Evolutionary conservation across 2,329 filamentous ascomycete genomes (phyloP).

Genomic region (Grosmannia serpens): DNA sequence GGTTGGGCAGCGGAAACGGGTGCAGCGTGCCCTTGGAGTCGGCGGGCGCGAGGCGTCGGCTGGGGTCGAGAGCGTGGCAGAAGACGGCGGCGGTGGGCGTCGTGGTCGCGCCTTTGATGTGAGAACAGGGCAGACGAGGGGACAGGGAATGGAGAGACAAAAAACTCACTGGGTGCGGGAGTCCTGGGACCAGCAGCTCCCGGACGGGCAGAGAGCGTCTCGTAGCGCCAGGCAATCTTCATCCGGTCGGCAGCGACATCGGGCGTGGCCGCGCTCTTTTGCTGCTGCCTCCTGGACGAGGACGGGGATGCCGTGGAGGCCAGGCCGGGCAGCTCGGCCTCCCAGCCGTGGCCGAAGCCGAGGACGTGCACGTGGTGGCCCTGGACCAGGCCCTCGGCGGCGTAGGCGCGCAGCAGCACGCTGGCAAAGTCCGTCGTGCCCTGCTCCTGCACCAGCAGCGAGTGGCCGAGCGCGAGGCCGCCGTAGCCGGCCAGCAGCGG

Average conservation of each 20-base stretch:
- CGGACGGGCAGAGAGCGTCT: constrained; percentile 44
- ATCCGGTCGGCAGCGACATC: constrained; percentile 56
- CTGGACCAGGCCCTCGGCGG: constrained; percentile 84
- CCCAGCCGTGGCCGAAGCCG: constrained; percentile 70
- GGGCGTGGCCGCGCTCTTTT: constrained; percentile 23
- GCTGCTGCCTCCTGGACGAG: constrained; percentile 14
- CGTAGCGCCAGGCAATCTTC: constrained; percentile 99
- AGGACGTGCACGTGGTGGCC: constrained; percentile 82
- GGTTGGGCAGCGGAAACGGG: constrained; percentile 37
- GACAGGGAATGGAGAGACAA: not conserved
- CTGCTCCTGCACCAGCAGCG: constrained; percentile 71
- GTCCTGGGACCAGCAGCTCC: not conserved
- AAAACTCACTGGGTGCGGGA: not conserved
- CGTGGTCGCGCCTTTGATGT: not conserved
- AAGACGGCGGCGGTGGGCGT: constrained; percentile 31
- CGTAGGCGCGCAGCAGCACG: constrained; percentile 74
- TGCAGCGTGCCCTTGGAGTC: constrained; percentile 38
- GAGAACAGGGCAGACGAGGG: no score
- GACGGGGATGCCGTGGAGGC: constrained; percentile 21
- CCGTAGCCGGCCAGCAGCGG: constrained; percentile 75
- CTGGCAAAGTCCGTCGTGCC: constrained; percentile 93
- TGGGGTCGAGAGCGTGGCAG: constrained; percentile 63
- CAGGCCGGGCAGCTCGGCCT: constrained; percentile 69
- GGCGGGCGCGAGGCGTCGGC: constrained; percentile 44
- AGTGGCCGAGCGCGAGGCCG: constrained; percentile 71